A percentile compares a stretch with the other conserved stretches of the same genome.
Conservation (phyloP, 192 early-diverging fungal species). For the Chytriomyces hyalinus region DNA sequence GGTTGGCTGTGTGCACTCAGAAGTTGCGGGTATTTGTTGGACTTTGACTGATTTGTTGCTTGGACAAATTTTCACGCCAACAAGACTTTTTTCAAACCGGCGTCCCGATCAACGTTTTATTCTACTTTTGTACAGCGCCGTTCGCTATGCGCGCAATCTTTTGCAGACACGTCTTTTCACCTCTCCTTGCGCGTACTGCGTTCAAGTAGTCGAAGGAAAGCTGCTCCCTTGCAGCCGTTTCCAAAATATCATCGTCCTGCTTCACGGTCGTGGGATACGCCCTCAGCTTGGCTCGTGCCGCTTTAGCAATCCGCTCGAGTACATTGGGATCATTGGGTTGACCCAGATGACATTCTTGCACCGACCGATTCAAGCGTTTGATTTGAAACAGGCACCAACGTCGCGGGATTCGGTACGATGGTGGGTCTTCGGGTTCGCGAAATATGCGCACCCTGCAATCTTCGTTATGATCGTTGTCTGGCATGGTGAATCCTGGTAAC, state of each 20-base stretch:
- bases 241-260: background rate
- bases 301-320: background rate
- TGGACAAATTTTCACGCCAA: too few species aligned
- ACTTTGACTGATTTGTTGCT: too few species aligned
- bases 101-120: too few species aligned
- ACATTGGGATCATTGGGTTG: background rate
- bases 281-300: background rate
- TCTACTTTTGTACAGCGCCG: too few species aligned
- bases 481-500: constrained; percentile 7
- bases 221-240: background rate
- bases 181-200: background rate
- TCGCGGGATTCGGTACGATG: background rate
- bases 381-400: constrained; percentile 1
- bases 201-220: background rate
- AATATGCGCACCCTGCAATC: constrained; percentile 16
- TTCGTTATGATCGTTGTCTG: constrained; percentile 21
- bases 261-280: background rate
- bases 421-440: background rate
- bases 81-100: too few species aligned
- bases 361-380: background rate
- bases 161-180: background rate
- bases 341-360: background rate
- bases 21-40: too few species aligned
- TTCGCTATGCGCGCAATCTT: too few species aligned
- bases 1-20: too few species aligned